phyloP scores from a whole-genome alignment of 164 flowering plant species.

The Chimonanthus praecox region DNA sequence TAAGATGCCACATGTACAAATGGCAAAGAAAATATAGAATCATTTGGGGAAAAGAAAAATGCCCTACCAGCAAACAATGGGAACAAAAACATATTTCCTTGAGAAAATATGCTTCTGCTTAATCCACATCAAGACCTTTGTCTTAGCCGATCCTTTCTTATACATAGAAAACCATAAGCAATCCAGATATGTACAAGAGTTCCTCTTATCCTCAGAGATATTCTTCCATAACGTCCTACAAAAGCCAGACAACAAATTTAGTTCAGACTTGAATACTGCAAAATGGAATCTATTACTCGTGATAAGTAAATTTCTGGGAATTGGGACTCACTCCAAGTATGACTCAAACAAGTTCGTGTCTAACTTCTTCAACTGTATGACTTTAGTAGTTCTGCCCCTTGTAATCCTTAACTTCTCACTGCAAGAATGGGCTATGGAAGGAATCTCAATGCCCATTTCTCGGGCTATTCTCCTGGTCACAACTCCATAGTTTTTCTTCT shows the following conservation, averaged over 20 bases:
- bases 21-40: not conserved
- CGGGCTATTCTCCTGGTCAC: conserved; percentile 8
- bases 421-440: conserved; percentile 15
- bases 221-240: conserved; percentile 24
- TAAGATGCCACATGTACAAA: not conserved
- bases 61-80: conserved; percentile 29
- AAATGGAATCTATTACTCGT: not conserved
- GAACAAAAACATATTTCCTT: conserved; percentile 25
- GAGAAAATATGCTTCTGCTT: conserved; percentile 18
- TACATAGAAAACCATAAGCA: conserved; percentile 29
- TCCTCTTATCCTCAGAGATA: conserved; percentile 17
- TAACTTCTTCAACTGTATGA: conserved; percentile 14
- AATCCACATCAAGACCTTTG: conserved; percentile 25
- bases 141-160: conserved; percentile 10
- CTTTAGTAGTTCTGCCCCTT: not conserved
- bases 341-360: conserved; percentile 20
- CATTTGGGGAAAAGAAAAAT: not conserved
- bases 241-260: not conserved
- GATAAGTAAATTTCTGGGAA: not conserved
- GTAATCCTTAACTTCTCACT: conserved; percentile 11
- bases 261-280: not conserved
- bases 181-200: conserved; percentile 20
- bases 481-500: conserved; percentile 9
- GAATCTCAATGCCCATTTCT: conserved; percentile 6
- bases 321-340: conserved; percentile 23